Evolutionary conservation across 345 rosid genomes (phyloP).

Genomic region (Nephelium lappaceum): DNA sequence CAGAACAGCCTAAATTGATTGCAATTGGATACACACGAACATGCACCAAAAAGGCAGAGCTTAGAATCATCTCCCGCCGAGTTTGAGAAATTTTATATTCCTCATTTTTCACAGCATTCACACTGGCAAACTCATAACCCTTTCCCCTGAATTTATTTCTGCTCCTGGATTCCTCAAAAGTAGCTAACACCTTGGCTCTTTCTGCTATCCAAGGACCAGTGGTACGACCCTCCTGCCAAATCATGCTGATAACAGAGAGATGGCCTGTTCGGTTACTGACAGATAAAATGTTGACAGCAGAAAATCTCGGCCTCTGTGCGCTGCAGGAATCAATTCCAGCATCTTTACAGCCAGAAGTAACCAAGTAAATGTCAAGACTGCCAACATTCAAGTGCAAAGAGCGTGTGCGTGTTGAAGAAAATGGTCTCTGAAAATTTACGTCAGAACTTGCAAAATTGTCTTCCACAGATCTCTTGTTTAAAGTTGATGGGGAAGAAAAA

Average conservation of each 20-base stretch:
- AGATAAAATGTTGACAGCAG: conserved; percentile 55
- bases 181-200: conserved; percentile 75
- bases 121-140: conserved; percentile 75
- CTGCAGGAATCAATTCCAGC: conserved; percentile 30
- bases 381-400: conserved; percentile 63
- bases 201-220: conserved; percentile 71
- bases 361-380: conserved; percentile 60
- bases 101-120: conserved; percentile 52
- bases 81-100: conserved; percentile 56
- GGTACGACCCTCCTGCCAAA: conserved; percentile 73
- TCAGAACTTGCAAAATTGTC: conserved; percentile 28
- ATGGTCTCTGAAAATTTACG: conserved; percentile 40
- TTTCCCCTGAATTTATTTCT: conserved; percentile 46
- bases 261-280: conserved; percentile 42
- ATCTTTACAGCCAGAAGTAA: conserved; percentile 41
- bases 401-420: conserved; percentile 39
- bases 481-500: conserved; percentile 46
- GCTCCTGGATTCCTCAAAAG: conserved; percentile 53
- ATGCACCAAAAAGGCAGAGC: conserved; percentile 66
- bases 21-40: conserved; percentile 51
- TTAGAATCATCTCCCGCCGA: conserved; percentile 62
- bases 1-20: conserved; percentile 51
- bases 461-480: conserved; percentile 34
- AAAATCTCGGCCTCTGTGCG: conserved; percentile 39
- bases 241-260: conserved; percentile 64